These are phyloP conservation scores for Aspergillus sp. DNA, from an alignment of 2,329 filamentous ascomycete species.

Conservation along the genomic window DNA sequence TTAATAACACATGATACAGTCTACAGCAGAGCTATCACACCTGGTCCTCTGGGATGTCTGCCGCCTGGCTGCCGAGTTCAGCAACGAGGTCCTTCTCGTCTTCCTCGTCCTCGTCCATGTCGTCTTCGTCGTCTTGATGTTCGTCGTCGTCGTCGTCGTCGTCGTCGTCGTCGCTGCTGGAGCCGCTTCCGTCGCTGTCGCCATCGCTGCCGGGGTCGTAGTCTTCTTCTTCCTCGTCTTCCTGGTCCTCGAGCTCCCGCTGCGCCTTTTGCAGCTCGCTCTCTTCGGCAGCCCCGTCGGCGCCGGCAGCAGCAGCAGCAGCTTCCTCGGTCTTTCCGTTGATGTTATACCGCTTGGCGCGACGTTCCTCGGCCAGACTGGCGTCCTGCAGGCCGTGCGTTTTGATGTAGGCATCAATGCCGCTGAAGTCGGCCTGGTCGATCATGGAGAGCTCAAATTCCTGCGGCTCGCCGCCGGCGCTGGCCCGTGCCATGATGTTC, in stretches of 20 bases:
- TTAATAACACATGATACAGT: neutral
- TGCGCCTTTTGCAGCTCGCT: conserved; percentile 60
- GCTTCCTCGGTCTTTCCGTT: conserved; percentile 38
- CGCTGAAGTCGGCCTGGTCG: conserved; percentile 61
- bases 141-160: conserved; percentile 29
- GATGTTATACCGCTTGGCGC: conserved; percentile 60
- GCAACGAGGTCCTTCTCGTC: conserved; percentile 37
- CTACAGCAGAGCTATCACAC: conserved; percentile 13
- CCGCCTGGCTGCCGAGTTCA: conserved; percentile 45
- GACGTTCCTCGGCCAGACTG: conserved; percentile 59
- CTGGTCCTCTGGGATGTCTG: conserved; percentile 37
- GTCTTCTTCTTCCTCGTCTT: conserved; percentile 51
- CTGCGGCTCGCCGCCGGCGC: conserved; percentile 43
- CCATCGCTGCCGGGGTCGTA: conserved; percentile 52
- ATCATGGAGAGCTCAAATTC: conserved; percentile 66
- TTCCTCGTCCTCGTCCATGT: conserved; percentile 27
- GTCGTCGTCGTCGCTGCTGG: conserved; percentile 42
- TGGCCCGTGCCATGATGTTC: conserved; percentile 50
- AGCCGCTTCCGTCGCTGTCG: conserved; percentile 48
- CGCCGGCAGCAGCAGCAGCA: conserved; percentile 19
- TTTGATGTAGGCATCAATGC: conserved; percentile 63
- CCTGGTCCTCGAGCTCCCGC: conserved; percentile 51
- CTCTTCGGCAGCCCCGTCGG: conserved; percentile 48
- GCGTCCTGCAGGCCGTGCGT: conserved; percentile 62
- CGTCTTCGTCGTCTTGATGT: conserved; percentile 27